Evolutionary conservation across 495 filamentous ascomycete species (phyloP), one percentile per base, ranked within the genome.

Genomic region (Hyaloscypha bicolor): DNA sequence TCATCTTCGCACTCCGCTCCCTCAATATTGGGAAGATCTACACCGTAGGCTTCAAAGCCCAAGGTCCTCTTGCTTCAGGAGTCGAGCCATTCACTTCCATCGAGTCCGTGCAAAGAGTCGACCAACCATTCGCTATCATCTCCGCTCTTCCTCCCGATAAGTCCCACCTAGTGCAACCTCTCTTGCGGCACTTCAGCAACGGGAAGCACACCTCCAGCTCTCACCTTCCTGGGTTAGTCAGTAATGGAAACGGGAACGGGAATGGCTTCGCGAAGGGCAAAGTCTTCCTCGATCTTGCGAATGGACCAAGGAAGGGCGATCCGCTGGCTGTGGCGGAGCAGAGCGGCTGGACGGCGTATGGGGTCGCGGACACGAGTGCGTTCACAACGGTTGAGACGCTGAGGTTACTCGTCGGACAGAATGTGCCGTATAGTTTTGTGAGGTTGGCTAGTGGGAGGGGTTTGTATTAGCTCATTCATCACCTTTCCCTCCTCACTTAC

Each of bases 341-440:
- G 65, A 84, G 85, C 56, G 91, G 91, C 4, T 94, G 91, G 83
- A 90, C 88, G 42, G 89, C 89, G 11, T 94, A 94, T 76, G 90
- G 90, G 3, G 86, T 88, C 39, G 89, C 88, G 30, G 91, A 94
- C 71, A 89, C 93, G 33, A 89, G 85, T 72, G 91, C 91, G 0
- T 94, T 91, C 79, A 93, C 90, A 12, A 93, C 90, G 22, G 91
- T 93, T 19, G 90, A 93, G 76, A 94, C 89, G 39, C 77, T 94
- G 11, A 80, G 91, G 55, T 71, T 94, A 68, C 80, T 95, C 9
- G 91, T 94, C 9, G 91, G 92, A 19, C 89, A 93, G 81, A 93
- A 93, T 74, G 91, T 95, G 42, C 90, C 90, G 31, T 93, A 92
- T 79, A 92, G 92, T 77, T 95, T 95, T 79, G 91, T 93, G 42